Base-by-base conservation (phyloP, 176 grass and related monocot species). In the Bolboschoenus planiculmis region DNA sequence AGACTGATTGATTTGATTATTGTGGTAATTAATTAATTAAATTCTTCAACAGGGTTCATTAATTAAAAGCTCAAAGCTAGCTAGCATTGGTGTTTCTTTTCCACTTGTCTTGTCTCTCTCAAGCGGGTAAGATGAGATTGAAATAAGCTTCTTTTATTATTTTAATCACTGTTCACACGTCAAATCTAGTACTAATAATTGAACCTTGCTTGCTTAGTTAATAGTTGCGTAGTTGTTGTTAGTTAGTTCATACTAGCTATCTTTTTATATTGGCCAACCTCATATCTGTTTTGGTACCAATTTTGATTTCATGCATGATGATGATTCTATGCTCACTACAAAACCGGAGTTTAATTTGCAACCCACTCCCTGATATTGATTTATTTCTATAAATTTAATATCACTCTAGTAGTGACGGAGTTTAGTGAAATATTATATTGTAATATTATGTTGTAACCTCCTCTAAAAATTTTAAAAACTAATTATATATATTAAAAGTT, bases 101-200 rank as follows among this genome's bases (percentile, higher is more conserved):
- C 26, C 72, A 53, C 46, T 53, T 77, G 72, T 77, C 72, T 77
- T 76, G 72, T 77, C 72, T 77, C 72, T 77, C 72, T 77, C 46
- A 13, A 77, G 14, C 72, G 23, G 46, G 46, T 77, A 77, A 77
- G 44, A 77, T 77, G 0, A 77, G 46, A 31, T 27, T 26, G 46
- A 48, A 7, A 68, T 42, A 36, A 36, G 5, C 31, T 16, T 15
- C 4, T 65, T 65, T 64, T 53, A n/a, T 27, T 47, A 39, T 70
- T 34, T 77, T 53, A 53, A 53, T 53, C 15, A 77, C 72, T 53
- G 72, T 51, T 53, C 46, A 53, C 14, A 31, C 6, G 72, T 53
- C 72, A 20, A 77, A 29, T 75, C 14, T 3, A 16, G 23, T 46
- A 47, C 23, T 50, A 27, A 50, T 42, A 16, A 75, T 75, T 75